phyloP scores from a whole-genome alignment of 2,329 filamentous ascomycete genomes.

The Seiridium cupressi region DNA sequence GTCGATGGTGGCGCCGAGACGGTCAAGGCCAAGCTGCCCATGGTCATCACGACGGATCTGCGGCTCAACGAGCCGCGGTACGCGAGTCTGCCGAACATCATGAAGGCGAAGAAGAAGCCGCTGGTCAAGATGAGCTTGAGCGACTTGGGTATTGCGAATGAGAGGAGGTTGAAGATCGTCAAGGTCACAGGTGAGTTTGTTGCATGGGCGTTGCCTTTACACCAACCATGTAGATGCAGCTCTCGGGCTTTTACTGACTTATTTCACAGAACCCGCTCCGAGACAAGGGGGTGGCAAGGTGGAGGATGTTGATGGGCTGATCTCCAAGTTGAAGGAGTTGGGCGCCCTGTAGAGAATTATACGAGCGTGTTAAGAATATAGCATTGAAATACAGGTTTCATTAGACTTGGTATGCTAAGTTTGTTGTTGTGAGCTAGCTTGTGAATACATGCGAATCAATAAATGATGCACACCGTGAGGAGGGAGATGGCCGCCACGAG shows the following conservation, averaged over 20 bases:
- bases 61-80: slow-evolving; percentile 93
- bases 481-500: no score
- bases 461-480: no score
- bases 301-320: slow-evolving; percentile 92
- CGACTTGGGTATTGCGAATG: slow-evolving; percentile 76
- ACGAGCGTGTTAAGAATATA: slow-evolving; percentile 4
- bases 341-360: slow-evolving; percentile 69
- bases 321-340: slow-evolving; percentile 91
- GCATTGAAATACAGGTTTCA: background rate
- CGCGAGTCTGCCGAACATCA: slow-evolving; percentile 94
- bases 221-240: background rate
- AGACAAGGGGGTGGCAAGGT: slow-evolving; percentile 96
- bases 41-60: slow-evolving; percentile 94
- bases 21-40: slow-evolving; percentile 77
- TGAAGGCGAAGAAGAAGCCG: slow-evolving; percentile 99
- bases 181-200: slow-evolving; percentile 75
- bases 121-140: slow-evolving; percentile 85
- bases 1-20: slow-evolving; percentile 96
- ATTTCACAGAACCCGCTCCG: slow-evolving; percentile 69
- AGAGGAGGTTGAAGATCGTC: slow-evolving; percentile 79
- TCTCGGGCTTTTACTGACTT: background rate
- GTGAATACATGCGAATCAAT: no score
- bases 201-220: background rate
- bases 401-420: background rate
- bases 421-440: no score